Conservation (phyloP, 495 filamentous ascomycete species). For the Neurospora tetraspora region DNA sequence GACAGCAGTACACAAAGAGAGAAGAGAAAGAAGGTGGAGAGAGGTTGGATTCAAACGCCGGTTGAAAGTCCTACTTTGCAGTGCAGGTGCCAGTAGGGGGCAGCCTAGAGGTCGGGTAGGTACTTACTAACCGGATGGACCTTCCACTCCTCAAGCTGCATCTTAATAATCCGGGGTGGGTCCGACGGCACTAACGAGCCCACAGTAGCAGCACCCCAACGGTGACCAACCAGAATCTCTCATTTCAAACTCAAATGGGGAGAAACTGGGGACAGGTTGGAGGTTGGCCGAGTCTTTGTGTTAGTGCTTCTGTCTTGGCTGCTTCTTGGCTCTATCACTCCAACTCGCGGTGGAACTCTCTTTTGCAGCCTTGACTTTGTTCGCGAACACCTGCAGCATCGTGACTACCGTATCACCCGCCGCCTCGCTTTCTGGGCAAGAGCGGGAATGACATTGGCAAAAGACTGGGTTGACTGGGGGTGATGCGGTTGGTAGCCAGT, state of each 20-base stretch:
- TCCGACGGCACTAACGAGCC: background rate
- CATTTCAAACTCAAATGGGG: background rate
- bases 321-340: slow-evolving; percentile 2
- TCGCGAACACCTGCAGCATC: background rate
- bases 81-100: background rate
- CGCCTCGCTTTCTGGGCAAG: background rate
- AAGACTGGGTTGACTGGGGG: no score
- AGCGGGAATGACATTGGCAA: no score
- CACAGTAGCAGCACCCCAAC: background rate
- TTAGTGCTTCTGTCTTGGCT: background rate
- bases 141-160: background rate
- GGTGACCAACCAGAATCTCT: background rate
- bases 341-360: background rate
- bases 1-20: background rate
- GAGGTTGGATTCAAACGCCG: background rate
- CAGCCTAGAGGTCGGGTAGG: background rate
- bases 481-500: background rate
- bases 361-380: background rate
- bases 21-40: background rate
- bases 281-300: background rate
- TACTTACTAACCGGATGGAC: background rate
- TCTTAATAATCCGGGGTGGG: background rate
- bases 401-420: background rate
- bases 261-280: background rate
- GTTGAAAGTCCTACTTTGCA: background rate